These are phyloP conservation scores for Saprolegnia diclina DNA, from an alignment of 352 stramenopile genomes.

Conservation along the genomic window DNA sequence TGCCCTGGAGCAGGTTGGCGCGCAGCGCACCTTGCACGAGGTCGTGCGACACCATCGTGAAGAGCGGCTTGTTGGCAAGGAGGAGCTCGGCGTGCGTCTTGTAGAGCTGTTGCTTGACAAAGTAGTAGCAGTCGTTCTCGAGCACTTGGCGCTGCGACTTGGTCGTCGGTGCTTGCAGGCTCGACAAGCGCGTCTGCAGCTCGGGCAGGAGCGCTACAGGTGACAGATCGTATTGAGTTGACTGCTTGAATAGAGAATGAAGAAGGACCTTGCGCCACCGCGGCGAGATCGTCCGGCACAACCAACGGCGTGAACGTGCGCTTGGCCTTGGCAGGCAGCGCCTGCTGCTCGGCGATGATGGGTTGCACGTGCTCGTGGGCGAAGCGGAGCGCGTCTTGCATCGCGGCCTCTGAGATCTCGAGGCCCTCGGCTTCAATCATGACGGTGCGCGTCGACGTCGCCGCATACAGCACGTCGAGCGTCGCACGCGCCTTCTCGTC, in stretches of 20 bases:
- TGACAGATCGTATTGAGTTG: neutral
- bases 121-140: conserved; percentile 63
- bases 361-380: conserved; percentile 56
- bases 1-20: conserved; percentile 44
- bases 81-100: conserved; percentile 36
- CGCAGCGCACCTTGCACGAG: conserved; percentile 70
- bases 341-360: conserved; percentile 57
- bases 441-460: conserved; percentile 59
- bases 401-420: conserved; percentile 61
- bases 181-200: conserved; percentile 36
- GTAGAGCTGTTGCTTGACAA: conserved; percentile 60
- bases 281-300: conserved; percentile 46
- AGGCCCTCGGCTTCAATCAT: conserved; percentile 87
- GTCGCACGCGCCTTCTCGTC: conserved; percentile 61
- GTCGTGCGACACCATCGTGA: conserved; percentile 70
- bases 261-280: conserved; percentile 39
- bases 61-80: conserved; percentile 38
- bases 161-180: conserved; percentile 30
- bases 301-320: conserved; percentile 46
- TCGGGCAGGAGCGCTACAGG: conserved; percentile 41
- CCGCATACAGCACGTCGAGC: conserved; percentile 83
- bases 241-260: neutral
- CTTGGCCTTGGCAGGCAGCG: conserved; percentile 66
- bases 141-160: conserved; percentile 61
- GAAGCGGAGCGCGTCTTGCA: conserved; percentile 70